Conservation (phyloP, 179 eudicot genomes). For the Beta lomatogona region DNA sequence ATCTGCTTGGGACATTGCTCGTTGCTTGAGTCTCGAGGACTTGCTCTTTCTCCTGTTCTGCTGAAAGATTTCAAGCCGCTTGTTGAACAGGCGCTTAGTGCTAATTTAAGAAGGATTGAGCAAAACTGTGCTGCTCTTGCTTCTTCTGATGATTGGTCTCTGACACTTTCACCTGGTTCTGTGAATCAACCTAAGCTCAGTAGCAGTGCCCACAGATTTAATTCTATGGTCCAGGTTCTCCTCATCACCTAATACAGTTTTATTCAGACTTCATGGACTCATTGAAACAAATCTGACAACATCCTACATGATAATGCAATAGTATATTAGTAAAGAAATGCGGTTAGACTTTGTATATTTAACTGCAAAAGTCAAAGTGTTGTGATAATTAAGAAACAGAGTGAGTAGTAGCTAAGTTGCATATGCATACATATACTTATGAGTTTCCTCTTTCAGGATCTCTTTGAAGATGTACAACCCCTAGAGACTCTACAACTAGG, state of each 20-base stretch:
- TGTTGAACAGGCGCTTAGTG: conserved; percentile 60
- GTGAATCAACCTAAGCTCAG: conserved; percentile 64
- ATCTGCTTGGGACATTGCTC: conserved; percentile 69
- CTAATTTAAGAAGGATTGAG: conserved; percentile 68
- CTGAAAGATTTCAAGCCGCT: conserved; percentile 65
- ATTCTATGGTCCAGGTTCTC: conserved; percentile 73
- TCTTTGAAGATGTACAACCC: conserved; percentile 74
- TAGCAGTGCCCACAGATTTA: conserved; percentile 73
- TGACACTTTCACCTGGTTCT: conserved; percentile 44
- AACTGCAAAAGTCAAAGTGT: too few species aligned
- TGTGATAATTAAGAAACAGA: too few species aligned
- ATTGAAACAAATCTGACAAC: too few species aligned
- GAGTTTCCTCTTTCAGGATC: conserved; percentile 44
- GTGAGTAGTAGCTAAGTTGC: neutral
- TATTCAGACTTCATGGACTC: neutral
- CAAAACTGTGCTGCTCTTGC: conserved; percentile 71
- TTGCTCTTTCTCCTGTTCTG: conserved; percentile 67
- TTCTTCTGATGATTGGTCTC: conserved; percentile 81
- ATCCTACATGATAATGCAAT: too few species aligned
- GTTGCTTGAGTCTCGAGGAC: conserved; percentile 71
- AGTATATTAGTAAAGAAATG: too few species aligned
- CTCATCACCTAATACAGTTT: neutral
- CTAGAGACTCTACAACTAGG: conserved; percentile 62
- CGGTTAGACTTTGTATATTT: too few species aligned
- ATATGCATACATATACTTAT: neutral